A percentile compares a stretch with the other conserved stretches of the same genome.
Evolutionary conservation across 148 eudicot species (phyloP).

Genomic region (Rhododendron henanense): DNA sequence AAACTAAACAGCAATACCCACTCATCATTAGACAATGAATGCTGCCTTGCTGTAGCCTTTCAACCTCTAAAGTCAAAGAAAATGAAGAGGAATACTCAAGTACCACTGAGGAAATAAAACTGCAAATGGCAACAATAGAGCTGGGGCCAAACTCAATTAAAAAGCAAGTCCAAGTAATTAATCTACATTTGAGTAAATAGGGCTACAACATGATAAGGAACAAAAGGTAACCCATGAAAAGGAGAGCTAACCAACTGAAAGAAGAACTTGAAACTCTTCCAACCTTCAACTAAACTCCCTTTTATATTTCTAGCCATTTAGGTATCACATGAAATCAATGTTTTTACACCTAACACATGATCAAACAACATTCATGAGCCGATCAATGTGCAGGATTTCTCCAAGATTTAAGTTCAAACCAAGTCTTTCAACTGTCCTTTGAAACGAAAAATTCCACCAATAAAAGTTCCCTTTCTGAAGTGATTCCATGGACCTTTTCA

Average conservation of each 20-base stretch:
- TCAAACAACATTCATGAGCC: not conserved
- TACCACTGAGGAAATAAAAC: not conserved
- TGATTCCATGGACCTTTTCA: not conserved
- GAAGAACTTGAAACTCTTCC: not conserved
- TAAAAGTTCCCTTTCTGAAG: not conserved
- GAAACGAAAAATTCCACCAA: not conserved
- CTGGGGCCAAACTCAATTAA: not conserved
- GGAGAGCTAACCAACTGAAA: not conserved
- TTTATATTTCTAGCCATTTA: not conserved
- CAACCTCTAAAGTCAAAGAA: not conserved
- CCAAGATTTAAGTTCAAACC: not conserved
- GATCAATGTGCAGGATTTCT: not conserved
- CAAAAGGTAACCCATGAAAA: slow-evolving; percentile 12
- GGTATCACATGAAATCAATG: not conserved
- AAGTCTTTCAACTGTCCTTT: not conserved
- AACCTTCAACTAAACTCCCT: not conserved
- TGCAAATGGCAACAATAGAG: not conserved
- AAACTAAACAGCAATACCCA: not conserved
- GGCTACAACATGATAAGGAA: not conserved
- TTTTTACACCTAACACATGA: not conserved
- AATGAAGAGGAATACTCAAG: slow-evolving; percentile 1
- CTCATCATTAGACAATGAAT: slow-evolving; percentile 7
- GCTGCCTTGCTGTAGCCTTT: not conserved
- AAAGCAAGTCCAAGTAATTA: not conserved
- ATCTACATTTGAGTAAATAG: not conserved